A percentile compares a stretch with the other conserved stretches of the same genome.
Evolutionary conservation across 352 stramenopile genomes (phyloP).

Genomic region (Globisporangium barbulae): DNA sequence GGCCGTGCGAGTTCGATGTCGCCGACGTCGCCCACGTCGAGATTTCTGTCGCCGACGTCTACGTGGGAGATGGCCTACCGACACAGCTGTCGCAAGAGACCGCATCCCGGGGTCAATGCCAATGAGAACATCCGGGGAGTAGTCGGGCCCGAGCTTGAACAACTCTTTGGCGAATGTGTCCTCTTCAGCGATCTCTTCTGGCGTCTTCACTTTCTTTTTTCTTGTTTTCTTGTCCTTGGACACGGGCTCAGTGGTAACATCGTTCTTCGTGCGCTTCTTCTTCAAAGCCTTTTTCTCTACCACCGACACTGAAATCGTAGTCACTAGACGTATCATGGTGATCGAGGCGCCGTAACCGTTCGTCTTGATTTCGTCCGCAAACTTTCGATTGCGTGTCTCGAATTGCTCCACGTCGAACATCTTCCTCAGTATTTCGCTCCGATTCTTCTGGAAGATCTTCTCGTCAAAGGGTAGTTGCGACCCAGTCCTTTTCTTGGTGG

Average conservation of each 20-base stretch:
- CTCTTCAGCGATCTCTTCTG: not conserved
- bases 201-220: not conserved
- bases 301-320: not conserved
- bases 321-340: not conserved
- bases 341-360: not conserved
- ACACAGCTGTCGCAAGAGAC: not conserved
- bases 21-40: not conserved
- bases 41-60: not conserved
- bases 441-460: too few relatives aligned
- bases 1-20: not conserved
- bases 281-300: not conserved
- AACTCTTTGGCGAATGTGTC: not conserved
- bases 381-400: not conserved
- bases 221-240: not conserved
- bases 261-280: not conserved
- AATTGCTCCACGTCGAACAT: too few relatives aligned
- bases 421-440: too few relatives aligned
- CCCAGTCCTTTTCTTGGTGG: too few relatives aligned
- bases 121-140: not conserved
- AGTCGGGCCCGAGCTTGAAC: not conserved
- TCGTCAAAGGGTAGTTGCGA: not conserved
- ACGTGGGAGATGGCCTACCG: not conserved
- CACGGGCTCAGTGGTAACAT: not conserved
- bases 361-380: too few relatives aligned
- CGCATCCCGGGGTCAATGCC: not conserved